These are phyloP conservation scores for Pseudocohnilembus persalinus DNA, from an alignment of 169 alveolate genomes.

Conservation along the genomic window DNA sequence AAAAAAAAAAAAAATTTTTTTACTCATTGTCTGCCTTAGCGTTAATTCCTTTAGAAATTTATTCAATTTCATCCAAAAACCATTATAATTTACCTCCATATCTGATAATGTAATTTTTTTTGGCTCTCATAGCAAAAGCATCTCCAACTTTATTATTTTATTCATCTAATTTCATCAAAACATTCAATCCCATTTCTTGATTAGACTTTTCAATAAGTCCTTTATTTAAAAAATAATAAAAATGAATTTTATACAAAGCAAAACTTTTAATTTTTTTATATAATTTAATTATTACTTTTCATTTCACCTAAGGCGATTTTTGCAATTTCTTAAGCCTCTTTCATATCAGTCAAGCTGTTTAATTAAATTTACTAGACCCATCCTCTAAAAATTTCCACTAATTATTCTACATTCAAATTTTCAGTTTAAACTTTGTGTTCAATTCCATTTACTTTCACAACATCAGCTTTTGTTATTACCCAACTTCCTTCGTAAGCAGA, in stretches of 20 bases:
- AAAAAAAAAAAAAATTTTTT: no score
- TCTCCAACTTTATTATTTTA: constrained; percentile 18
- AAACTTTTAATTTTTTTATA: no score
- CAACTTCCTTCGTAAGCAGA: constrained; percentile 44
- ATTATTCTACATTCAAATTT: constrained; percentile 27
- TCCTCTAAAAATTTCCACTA: constrained; percentile 34
- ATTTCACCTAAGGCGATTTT: constrained; percentile 23
- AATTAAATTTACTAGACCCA: constrained; percentile 37
- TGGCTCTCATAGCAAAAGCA: constrained; percentile 34
- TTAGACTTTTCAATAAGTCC: constrained; percentile 17
- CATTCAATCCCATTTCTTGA: constrained; percentile 20
- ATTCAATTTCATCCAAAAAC: constrained; percentile 37
- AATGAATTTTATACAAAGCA: no score
- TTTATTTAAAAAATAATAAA: no score
- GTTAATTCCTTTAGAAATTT: constrained; percentile 21
- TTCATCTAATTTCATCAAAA: constrained; percentile 3
- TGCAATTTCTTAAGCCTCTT: constrained; percentile 13
- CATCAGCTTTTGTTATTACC: constrained; percentile 24
- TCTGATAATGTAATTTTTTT: constrained; percentile 30
- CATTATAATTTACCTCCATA: constrained; percentile 31
- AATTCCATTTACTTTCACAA: constrained; percentile 7
- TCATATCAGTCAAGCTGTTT: constrained; percentile 2
- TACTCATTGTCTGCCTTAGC: not conserved
- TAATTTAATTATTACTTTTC: not conserved
- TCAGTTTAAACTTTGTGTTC: not conserved